These are phyloP conservation scores for Paraurostyla sp. DNA, from an alignment of 73 alveolate species.

Conservation along the genomic window DNA sequence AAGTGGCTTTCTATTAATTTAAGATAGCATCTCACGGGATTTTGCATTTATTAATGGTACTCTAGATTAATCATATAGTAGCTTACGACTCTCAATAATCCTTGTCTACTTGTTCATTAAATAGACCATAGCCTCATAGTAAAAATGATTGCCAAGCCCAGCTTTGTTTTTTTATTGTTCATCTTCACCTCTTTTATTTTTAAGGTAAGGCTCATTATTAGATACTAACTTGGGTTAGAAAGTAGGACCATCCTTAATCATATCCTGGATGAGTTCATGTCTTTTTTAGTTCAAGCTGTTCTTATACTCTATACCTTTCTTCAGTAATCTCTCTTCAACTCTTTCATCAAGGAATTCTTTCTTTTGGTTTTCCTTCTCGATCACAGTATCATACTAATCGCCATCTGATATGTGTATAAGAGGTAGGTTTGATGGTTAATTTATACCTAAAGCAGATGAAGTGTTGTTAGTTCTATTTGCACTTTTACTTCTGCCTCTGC, in stretches of 20 bases:
- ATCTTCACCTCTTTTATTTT: constrained; percentile 3
- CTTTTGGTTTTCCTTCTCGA: not conserved
- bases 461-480: not conserved
- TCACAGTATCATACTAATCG: not conserved
- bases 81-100: constrained; percentile 6
- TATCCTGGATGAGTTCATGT: constrained; percentile 36
- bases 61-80: not conserved
- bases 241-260: constrained; percentile 39
- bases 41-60: not conserved
- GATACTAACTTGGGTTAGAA: constrained; percentile 48
- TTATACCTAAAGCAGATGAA: not conserved
- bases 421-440: not conserved
- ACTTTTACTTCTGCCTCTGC: not conserved
- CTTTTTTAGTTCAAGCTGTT: constrained; percentile 24
- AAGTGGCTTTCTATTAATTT: constrained; percentile 8
- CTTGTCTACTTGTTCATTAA: constrained; percentile 45
- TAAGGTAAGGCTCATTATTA: constrained; percentile 18
- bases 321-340: constrained; percentile 42
- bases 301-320: constrained; percentile 37
- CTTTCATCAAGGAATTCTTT: not conserved
- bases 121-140: constrained; percentile 55
- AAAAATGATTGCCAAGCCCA: constrained; percentile 18
- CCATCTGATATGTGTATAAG: not conserved
- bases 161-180: not conserved
- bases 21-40: not conserved